Percentiles rank a stretch among this genome's conserved stretches.
These are phyloP conservation scores for Priceomyces fermenticarens DNA, from an alignment of 805 yeast species.

Conservation along the genomic window DNA sequence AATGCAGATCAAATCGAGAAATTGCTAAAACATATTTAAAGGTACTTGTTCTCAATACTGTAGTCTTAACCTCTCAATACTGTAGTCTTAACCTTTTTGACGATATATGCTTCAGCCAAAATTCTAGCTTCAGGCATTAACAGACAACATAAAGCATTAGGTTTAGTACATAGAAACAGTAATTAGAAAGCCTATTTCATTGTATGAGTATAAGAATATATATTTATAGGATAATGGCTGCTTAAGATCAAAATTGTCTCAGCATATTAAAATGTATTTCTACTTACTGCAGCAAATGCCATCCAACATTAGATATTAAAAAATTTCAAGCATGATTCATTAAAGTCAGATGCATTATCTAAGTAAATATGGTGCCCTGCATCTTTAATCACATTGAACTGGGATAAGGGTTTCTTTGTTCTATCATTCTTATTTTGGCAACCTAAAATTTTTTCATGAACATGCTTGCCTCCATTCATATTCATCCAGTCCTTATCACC, in stretches of 20 bases:
- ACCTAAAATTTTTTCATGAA: constrained; percentile 21
- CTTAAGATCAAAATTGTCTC: neutral
- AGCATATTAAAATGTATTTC: neutral
- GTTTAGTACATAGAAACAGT: too few relatives aligned
- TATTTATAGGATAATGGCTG: too few relatives aligned
- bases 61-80: too few relatives aligned
- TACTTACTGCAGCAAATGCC: neutral
- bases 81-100: too few relatives aligned
- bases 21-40: constrained; percentile 2
- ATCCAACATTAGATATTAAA: constrained; percentile 10
- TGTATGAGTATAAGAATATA: too few relatives aligned
- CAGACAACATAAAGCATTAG: neutral
- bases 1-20: constrained; percentile 4
- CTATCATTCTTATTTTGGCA: neutral
- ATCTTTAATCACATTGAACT: constrained; percentile 22
- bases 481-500: constrained; percentile 48
- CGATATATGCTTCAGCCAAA: too few relatives aligned
- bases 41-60: neutral
- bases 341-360: constrained; percentile 36
- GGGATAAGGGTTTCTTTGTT: constrained; percentile 14
- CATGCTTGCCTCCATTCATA: constrained; percentile 31
- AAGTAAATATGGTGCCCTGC: constrained; percentile 45
- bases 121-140: too few relatives aligned
- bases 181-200: too few relatives aligned
- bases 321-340: constrained; percentile 19